Conservation (phyloP, 805 yeast species). For the Cyberlindnera xishuangbannaensis region DNA sequence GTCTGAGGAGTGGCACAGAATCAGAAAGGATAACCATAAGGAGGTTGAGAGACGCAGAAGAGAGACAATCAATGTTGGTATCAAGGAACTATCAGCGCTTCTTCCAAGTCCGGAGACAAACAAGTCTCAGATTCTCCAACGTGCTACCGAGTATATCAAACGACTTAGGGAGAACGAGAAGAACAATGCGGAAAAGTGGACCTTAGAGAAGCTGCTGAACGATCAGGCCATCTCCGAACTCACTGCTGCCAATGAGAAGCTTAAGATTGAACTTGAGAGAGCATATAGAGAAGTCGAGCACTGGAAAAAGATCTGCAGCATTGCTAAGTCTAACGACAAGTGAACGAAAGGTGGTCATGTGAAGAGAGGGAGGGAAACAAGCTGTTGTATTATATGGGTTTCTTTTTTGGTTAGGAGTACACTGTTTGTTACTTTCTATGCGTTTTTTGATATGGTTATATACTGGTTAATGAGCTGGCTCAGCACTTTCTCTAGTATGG, state of each 20-base stretch:
- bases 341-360: too few species aligned
- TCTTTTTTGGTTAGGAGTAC: too few species aligned
- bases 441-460: too few species aligned
- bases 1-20: conserved; percentile 77
- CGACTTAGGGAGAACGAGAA: conserved; percentile 86
- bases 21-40: conserved; percentile 86
- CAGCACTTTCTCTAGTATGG: too few species aligned
- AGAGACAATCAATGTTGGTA: conserved; percentile 83
- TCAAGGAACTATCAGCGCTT: conserved; percentile 67
- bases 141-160: conserved; percentile 88
- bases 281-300: conserved; percentile 90
- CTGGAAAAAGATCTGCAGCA: conserved; percentile 47
- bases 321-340: conserved; percentile 7
- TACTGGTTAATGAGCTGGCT: too few species aligned
- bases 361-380: too few species aligned
- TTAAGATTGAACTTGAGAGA: conserved; percentile 81
- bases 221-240: conserved; percentile 90
- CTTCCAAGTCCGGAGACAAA: conserved; percentile 82
- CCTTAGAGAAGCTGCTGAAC: conserved; percentile 83
- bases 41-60: conserved; percentile 93
- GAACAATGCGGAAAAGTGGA: conserved; percentile 89
- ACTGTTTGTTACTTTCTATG: too few species aligned
- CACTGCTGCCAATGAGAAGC: conserved; percentile 77
- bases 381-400: too few species aligned
- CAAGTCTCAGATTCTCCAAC: conserved; percentile 81